Percentiles rank a stretch among this genome's conserved stretches.
phyloP scores from a whole-genome alignment of 2,329 filamentous ascomycete genomes.

The Amphichorda felina region DNA sequence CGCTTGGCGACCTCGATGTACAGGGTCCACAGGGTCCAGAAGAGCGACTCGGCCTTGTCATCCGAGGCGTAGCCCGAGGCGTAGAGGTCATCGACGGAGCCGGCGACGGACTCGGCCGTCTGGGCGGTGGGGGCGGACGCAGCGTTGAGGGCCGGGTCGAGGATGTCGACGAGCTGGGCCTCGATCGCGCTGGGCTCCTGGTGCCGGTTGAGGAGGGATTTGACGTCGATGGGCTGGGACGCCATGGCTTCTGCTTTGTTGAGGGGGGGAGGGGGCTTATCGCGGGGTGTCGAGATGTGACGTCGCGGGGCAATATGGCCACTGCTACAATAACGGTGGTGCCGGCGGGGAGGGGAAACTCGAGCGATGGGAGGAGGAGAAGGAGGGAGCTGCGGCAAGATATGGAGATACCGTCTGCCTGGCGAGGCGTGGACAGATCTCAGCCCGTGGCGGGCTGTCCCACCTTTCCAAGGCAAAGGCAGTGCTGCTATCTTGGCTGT shows the following conservation, averaged over 20 bases:
- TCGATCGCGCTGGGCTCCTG: constrained; percentile 5
- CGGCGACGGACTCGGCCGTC: constrained; percentile 10
- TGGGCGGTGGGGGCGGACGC: constrained; percentile 4
- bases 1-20: constrained; percentile 11
- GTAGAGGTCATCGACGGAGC: constrained; percentile 13
- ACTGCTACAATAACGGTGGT: no score
- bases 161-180: constrained; percentile 9
- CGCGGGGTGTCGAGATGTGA: neutral
- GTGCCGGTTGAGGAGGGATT: neutral
- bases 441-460: neutral
- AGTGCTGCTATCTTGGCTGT: no score
- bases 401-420: neutral
- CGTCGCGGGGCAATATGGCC: no score
- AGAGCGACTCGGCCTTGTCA: constrained; percentile 10
- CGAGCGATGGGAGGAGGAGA: no score
- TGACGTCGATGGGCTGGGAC: constrained; percentile 1
- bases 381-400: neutral
- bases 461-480: no score
- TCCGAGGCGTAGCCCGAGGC: constrained; percentile 5
- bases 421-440: neutral
- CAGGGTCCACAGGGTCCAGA: constrained; percentile 17
- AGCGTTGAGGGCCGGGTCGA: constrained; percentile 12
- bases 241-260: neutral
- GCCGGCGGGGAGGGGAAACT: no score
- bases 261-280: neutral